These are phyloP conservation scores for Neonectria punicea DNA, from an alignment of 2,329 filamentous ascomycete genomes.

Conservation along the genomic window DNA sequence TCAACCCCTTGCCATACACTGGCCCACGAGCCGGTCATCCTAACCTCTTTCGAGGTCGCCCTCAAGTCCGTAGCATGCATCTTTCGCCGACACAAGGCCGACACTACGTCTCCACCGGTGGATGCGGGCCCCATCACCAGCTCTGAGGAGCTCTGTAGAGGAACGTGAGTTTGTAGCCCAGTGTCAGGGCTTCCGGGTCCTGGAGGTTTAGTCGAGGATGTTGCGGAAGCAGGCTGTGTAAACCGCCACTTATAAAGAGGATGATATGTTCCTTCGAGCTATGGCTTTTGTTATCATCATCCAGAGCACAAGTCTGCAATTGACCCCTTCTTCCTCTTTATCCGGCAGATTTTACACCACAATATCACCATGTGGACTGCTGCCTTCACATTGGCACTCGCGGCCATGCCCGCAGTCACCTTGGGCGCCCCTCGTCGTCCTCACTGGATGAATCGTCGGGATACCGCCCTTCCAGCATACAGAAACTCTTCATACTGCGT, in stretches of 20 bases:
- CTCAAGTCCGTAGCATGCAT: neutral
- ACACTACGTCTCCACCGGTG: conserved; percentile 1
- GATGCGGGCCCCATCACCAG: conserved; percentile 1
- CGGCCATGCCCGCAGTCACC: conserved; percentile 12
- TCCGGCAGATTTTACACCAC: neutral
- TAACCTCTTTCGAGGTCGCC: conserved; percentile 13
- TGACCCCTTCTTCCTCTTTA: neutral
- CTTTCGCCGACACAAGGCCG: conserved; percentile 18
- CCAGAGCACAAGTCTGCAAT: neutral
- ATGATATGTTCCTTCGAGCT: neutral
- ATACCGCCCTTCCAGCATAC: conserved; percentile 24
- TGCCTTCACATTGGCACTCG: conserved; percentile 14
- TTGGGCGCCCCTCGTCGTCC: conserved; percentile 10
- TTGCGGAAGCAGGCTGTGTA: neutral
- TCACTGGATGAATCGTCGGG: conserved; percentile 14
- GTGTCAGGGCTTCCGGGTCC: neutral
- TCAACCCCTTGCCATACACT: conserved; percentile 1
- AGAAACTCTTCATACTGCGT: conserved; percentile 51
- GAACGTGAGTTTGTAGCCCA: neutral
- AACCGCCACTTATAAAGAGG: neutral
- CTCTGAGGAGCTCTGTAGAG: neutral
- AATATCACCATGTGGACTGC: conserved; percentile 10
- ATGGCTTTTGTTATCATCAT: neutral
- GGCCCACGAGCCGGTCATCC: conserved; percentile 2
- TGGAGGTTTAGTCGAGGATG: neutral